Evolutionary conservation across 1,284 basidiomycete species (phyloP).

Genomic region (Cryptococcus depauperatus): DNA sequence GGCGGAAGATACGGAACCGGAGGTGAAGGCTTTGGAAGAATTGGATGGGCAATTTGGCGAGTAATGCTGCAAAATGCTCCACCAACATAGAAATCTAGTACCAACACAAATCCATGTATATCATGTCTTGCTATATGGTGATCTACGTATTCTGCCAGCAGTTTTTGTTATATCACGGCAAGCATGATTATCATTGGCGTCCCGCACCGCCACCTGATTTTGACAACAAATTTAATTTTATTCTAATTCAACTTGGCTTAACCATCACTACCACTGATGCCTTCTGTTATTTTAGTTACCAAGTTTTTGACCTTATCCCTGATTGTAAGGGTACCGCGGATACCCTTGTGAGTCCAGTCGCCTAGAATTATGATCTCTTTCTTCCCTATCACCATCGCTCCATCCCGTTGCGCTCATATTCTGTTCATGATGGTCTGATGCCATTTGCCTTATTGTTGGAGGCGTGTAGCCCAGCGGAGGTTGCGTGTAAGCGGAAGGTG

Average conservation of each 20-base stretch:
- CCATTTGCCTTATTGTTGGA: slow-evolving; percentile 16
- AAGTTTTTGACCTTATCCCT: too few relatives aligned
- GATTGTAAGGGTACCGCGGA: background rate
- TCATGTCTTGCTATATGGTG: too few relatives aligned
- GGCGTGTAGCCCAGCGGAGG: slow-evolving; percentile 19
- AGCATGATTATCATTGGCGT: background rate
- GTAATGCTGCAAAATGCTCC: slow-evolving; percentile 44
- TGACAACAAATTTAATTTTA: background rate
- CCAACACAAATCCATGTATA: background rate
- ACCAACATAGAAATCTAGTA: background rate
- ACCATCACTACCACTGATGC: too few relatives aligned
- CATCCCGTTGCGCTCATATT: slow-evolving; percentile 14
- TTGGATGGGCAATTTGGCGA: slow-evolving; percentile 48
- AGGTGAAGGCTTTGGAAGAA: slow-evolving; percentile 46
- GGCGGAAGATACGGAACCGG: slow-evolving; percentile 45
- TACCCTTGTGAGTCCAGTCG: background rate
- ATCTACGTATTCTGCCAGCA: too few relatives aligned
- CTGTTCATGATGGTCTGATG: slow-evolving; percentile 8
- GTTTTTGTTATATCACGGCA: too few relatives aligned
- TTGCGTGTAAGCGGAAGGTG: slow-evolving; percentile 17
- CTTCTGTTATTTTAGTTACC: too few relatives aligned
- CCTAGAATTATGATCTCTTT: slow-evolving; percentile 1
- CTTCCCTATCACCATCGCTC: slow-evolving; percentile 11
- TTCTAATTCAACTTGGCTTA: too few relatives aligned
- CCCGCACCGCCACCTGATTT: background rate